Percentiles rank a stretch among this genome's conserved stretches.
phyloP scores from a whole-genome alignment of 495 filamentous ascomycete species.

The Hypoxylon lienhwacheense region DNA sequence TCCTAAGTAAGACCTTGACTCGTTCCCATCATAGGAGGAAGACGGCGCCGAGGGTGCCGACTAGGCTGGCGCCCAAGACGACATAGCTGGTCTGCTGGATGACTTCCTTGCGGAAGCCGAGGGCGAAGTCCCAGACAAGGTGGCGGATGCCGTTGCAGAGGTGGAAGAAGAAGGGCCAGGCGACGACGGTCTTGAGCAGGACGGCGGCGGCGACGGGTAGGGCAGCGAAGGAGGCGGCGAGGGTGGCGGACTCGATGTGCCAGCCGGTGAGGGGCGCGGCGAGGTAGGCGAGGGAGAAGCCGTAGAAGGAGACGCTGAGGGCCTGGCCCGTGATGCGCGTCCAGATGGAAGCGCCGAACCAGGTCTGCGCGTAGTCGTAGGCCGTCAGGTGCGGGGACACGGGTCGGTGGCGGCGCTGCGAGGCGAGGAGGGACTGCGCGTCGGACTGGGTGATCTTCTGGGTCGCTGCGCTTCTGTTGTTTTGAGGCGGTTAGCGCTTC shows the following conservation, averaged over 20 bases:
- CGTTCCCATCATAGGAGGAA: constrained; percentile 45
- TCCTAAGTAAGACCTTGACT: no score
- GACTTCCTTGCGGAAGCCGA: constrained; percentile 65
- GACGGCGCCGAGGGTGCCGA: constrained; percentile 63
- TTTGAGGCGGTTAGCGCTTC: not conserved
- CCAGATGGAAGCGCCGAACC: constrained; percentile 65
- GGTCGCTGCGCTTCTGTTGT: constrained; percentile 58
- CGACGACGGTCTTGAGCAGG: constrained; percentile 68
- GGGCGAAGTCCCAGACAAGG: constrained; percentile 80
- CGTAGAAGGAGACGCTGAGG: constrained; percentile 77
- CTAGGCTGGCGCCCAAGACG: constrained; percentile 67
- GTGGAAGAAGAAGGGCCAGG: constrained; percentile 89
- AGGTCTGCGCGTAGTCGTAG: constrained; percentile 89
- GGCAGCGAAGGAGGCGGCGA: constrained; percentile 76
- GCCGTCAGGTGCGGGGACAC: constrained; percentile 85
- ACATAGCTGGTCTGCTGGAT: constrained; percentile 77
- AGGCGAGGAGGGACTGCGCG: constrained; percentile 70
- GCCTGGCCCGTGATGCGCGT: constrained; percentile 79
- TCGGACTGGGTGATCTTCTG: constrained; percentile 60
- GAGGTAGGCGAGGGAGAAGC: constrained; percentile 82
- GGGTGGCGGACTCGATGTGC: constrained; percentile 78
- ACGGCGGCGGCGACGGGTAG: constrained; percentile 71
- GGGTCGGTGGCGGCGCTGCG: constrained; percentile 83
- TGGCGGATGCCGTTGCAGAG: constrained; percentile 85
- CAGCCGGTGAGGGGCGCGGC: constrained; percentile 76